A percentile compares a stretch with the other conserved stretches of the same genome.
phyloP scores from a whole-genome alignment of 192 early-diverging fungal genomes.

The Gryganskiella cystojenkinii region DNA sequence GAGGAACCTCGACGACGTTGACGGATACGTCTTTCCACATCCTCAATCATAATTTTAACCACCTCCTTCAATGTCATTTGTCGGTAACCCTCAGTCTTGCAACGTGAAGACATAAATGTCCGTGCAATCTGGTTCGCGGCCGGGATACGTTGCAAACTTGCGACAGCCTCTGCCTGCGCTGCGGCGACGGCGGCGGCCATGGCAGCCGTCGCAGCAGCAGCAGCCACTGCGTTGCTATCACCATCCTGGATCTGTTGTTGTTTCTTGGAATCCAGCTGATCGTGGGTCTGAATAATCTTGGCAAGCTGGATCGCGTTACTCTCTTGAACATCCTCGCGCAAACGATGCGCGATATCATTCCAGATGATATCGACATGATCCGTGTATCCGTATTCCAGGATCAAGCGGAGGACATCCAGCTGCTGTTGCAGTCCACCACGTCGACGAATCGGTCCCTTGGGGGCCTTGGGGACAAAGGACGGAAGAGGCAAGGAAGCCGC shows the following conservation, averaged over 20 bases:
- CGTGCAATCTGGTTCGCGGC: conserved; percentile 47
- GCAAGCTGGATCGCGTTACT: conserved; percentile 46
- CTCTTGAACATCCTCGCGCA: conserved; percentile 41
- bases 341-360: conserved; percentile 39
- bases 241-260: conserved; percentile 43
- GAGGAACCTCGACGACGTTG: conserved; percentile 28
- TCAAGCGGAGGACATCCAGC: conserved; percentile 38
- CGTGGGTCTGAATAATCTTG: conserved; percentile 45
- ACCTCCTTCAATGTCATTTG: conserved; percentile 42
- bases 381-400: conserved; percentile 38
- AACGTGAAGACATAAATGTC: conserved; percentile 49
- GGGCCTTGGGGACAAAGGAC: conserved; percentile 28
- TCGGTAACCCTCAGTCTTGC: conserved; percentile 40
- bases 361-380: conserved; percentile 48
- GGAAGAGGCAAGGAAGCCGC: conserved; percentile 26
- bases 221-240: conserved; percentile 27
- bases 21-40: conserved; percentile 40
- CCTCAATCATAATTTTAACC: conserved; percentile 39
- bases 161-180: conserved; percentile 48
- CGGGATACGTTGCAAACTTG: conserved; percentile 44
- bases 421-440: conserved; percentile 48
- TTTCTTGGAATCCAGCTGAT: conserved; percentile 43
- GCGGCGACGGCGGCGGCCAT: conserved; percentile 50
- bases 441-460: conserved; percentile 48
- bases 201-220: conserved; percentile 38